Percentiles rank a stretch among this genome's conserved stretches.
Conservation (phyloP, 768 basidiomycete genomes). For the Xanthoconium stramineum region DNA sequence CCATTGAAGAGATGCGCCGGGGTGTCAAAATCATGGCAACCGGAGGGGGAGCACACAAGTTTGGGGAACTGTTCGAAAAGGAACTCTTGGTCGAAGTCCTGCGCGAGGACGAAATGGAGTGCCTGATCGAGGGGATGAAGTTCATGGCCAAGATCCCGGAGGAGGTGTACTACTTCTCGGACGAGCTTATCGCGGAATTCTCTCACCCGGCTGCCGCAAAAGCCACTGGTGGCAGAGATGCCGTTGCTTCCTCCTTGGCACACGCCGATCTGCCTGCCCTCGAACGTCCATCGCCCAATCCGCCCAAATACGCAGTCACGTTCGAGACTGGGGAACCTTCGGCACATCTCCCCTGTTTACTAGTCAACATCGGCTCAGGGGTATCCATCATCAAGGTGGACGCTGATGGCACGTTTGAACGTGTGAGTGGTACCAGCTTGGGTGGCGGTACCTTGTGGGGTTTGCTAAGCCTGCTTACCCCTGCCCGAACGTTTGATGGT, state of each 20-base stretch:
- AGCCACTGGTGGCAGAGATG: conserved; percentile 7
- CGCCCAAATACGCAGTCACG: conserved; percentile 83
- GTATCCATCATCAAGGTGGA: conserved; percentile 98
- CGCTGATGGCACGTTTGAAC: conserved; percentile 91
- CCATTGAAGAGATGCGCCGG: conserved; percentile 85
- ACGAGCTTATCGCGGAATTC: conserved; percentile 82
- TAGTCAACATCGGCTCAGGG: conserved; percentile 98
- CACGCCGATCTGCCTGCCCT: conserved; percentile 33
- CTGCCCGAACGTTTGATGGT: conserved; percentile 95
- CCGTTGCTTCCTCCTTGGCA: conserved; percentile 5
- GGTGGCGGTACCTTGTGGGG: conserved; percentile 99
- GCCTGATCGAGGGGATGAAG: conserved; percentile 91
- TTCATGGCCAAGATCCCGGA: conserved; percentile 95
- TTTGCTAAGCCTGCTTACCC: conserved; percentile 88
- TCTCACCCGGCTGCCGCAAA: conserved; percentile 35
- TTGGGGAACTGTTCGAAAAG: conserved; percentile 76
- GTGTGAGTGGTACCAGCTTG: conserved; percentile 94
- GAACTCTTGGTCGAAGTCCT: conserved; percentile 81
- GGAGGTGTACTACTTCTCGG: conserved; percentile 98
- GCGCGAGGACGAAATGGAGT: conserved; percentile 98
- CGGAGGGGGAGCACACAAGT: conserved; percentile 94
- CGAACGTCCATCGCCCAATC: conserved; percentile 86
- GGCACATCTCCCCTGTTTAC: conserved; percentile 89
- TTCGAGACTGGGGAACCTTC: conserved; percentile 79
- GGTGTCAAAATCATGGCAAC: conserved; percentile 98